phyloP scores from a whole-genome alignment of 78 protist genomes.

The Guillardia theta region DNA sequence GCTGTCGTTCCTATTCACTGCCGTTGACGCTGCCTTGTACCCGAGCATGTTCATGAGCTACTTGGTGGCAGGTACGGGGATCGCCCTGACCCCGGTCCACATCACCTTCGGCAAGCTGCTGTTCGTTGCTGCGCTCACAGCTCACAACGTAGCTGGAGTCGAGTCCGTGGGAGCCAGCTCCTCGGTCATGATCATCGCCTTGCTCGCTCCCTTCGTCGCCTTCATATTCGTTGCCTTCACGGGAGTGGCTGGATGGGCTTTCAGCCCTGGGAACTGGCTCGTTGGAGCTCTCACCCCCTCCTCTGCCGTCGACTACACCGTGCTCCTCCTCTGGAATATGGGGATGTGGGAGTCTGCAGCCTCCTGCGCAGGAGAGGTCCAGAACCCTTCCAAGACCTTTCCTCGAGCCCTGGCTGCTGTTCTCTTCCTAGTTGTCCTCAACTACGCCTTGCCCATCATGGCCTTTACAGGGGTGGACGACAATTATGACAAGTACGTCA shows the following conservation, averaged over 20 bases:
- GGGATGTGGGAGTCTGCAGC: constrained; percentile 25
- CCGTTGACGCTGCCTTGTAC: constrained; percentile 11
- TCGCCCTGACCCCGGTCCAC: neutral
- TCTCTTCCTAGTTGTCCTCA: neutral
- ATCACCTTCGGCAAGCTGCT: neutral
- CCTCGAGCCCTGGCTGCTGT: neutral
- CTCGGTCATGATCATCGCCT: neutral
- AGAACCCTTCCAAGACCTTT: neutral
- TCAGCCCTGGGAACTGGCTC: neutral
- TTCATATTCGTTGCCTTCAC: neutral
- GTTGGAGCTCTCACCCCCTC: neutral
- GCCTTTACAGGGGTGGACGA: constrained; percentile 5
- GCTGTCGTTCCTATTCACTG: neutral
- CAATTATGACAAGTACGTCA: neutral
- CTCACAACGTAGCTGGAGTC: neutral
- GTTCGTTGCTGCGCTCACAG: neutral
- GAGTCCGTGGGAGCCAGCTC: neutral
- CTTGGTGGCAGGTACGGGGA: neutral
- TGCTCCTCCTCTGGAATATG: constrained; percentile 22
- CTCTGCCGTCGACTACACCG: neutral
- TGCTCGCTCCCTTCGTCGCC: constrained; percentile 12
- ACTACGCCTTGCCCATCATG: constrained; percentile 29
- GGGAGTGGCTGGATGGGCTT: neutral
- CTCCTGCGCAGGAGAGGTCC: neutral
- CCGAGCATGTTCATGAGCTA: constrained; percentile 1